These are phyloP conservation scores for Haematococcus lacustris DNA, from an alignment of 139 green algal species.

Conservation along the genomic window DNA sequence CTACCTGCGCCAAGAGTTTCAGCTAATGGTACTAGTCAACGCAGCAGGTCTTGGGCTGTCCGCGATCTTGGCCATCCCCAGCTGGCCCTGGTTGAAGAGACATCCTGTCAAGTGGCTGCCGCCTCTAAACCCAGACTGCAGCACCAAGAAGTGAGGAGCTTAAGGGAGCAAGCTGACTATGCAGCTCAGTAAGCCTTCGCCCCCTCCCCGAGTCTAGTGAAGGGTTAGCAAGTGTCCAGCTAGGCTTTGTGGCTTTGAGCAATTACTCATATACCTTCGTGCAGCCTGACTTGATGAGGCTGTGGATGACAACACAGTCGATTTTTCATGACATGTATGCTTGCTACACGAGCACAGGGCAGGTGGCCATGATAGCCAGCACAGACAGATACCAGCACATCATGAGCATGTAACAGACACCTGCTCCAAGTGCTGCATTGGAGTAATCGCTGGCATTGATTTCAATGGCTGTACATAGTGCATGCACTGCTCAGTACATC, in stretches of 20 bases:
- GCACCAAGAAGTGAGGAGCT: conserved; percentile 33
- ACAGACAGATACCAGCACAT: too few species aligned
- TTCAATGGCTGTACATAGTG: too few species aligned
- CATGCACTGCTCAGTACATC: too few species aligned
- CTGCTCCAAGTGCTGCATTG: too few species aligned
- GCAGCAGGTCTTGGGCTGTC: conserved; percentile 28
- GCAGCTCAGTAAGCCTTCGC: background rate
- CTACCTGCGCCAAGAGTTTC: conserved; percentile 31
- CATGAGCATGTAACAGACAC: too few species aligned
- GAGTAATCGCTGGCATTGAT: too few species aligned
- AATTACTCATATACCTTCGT: background rate
- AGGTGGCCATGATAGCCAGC: too few species aligned
- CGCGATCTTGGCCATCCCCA: conserved; percentile 32
- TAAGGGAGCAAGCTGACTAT: background rate
- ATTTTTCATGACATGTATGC: too few species aligned
- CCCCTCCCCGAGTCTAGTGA: background rate
- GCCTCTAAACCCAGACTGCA: conserved; percentile 11
- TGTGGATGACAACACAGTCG: too few species aligned
- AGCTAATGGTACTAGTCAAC: conserved; percentile 51
- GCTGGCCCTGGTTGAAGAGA: conserved; percentile 51
- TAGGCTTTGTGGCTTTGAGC: background rate
- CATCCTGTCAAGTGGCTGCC: conserved; percentile 39
- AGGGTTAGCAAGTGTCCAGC: too few species aligned
- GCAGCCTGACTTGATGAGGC: background rate
- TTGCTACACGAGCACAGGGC: too few species aligned